Percentiles rank a stretch among this genome's conserved stretches.
These are phyloP conservation scores for Cyberlindnera mycetangii DNA, from an alignment of 805 yeast species.

Conservation along the genomic window DNA sequence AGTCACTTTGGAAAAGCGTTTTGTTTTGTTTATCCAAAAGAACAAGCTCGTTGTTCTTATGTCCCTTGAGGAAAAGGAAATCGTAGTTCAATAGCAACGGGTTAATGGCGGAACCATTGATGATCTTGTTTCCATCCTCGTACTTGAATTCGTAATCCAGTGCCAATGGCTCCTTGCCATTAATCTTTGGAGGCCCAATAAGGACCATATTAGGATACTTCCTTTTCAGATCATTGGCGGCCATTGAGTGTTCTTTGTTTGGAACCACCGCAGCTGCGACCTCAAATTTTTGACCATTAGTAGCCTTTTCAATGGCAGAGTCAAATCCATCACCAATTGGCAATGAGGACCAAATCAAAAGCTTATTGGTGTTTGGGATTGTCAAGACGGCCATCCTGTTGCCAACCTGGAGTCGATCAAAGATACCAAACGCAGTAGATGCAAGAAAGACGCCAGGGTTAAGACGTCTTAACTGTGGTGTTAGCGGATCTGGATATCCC, in stretches of 20 bases:
- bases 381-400: slow-evolving; percentile 38
- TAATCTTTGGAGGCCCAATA: slow-evolving; percentile 46
- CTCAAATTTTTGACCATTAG: slow-evolving; percentile 33
- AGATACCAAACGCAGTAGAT: slow-evolving; percentile 35
- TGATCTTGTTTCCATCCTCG: slow-evolving; percentile 34
- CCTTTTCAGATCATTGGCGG: slow-evolving; percentile 49
- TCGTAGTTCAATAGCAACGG: slow-evolving; percentile 46
- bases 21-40: slow-evolving; percentile 45
- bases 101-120: slow-evolving; percentile 33
- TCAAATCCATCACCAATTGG: slow-evolving; percentile 50
- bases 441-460: slow-evolving; percentile 33
- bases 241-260: slow-evolving; percentile 63
- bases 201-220: slow-evolving; percentile 48
- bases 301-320: slow-evolving; percentile 35
- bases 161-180: slow-evolving; percentile 33
- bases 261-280: slow-evolving; percentile 57
- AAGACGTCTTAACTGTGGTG: slow-evolving; percentile 36
- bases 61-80: slow-evolving; percentile 54
- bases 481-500: slow-evolving; percentile 39
- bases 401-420: slow-evolving; percentile 32
- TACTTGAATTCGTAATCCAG: slow-evolving; percentile 40
- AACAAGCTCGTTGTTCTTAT: slow-evolving; percentile 55
- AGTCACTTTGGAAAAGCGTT: slow-evolving; percentile 56
- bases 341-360: slow-evolving; percentile 54
- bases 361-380: slow-evolving; percentile 25